These are phyloP conservation scores for Bruguiera gymnorhiza DNA, from an alignment of 345 rosid genomes.

Conservation along the genomic window DNA sequence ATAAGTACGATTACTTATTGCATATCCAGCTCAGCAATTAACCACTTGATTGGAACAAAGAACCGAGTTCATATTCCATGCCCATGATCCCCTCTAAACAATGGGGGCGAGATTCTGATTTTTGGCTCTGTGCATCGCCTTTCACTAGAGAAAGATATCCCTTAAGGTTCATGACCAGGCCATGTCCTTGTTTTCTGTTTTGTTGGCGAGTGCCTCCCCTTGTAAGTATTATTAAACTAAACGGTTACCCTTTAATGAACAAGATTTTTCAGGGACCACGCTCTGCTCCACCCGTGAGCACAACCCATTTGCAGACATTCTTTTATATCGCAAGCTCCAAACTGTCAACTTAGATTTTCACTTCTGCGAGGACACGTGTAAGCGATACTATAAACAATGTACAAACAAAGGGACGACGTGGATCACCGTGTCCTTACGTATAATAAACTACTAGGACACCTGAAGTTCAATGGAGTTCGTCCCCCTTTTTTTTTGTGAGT, in stretches of 20 bases:
- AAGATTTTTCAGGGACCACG: slow-evolving; percentile 50
- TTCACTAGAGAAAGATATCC: slow-evolving; percentile 11
- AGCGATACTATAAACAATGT: background rate
- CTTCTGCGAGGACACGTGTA: slow-evolving; percentile 14
- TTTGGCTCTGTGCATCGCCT: slow-evolving; percentile 21
- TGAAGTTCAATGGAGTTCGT: slow-evolving; percentile 4
- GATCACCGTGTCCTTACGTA: slow-evolving; percentile 22
- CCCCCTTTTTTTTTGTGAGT: background rate
- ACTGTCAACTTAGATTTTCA: slow-evolving; percentile 7
- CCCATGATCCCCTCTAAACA: background rate
- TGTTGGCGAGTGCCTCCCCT: background rate
- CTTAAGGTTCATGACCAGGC: background rate
- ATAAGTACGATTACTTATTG: background rate
- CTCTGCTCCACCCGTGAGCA: slow-evolving; percentile 44
- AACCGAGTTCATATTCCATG: slow-evolving; percentile 1
- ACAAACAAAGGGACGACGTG: slow-evolving; percentile 23
- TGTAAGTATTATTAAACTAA: slow-evolving; percentile 27
- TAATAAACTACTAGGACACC: background rate
- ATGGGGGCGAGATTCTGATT: slow-evolving; percentile 8
- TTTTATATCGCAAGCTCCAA: slow-evolving; percentile 3
- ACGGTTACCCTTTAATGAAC: slow-evolving; percentile 12
- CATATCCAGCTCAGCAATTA: background rate
- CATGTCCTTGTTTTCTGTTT: background rate
- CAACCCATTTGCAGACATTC: slow-evolving; percentile 31
- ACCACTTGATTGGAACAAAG: background rate